These are phyloP conservation scores for Ganoderma meredithae DNA, from an alignment of 1,284 basidiomycete genomes.

Conservation along the genomic window DNA sequence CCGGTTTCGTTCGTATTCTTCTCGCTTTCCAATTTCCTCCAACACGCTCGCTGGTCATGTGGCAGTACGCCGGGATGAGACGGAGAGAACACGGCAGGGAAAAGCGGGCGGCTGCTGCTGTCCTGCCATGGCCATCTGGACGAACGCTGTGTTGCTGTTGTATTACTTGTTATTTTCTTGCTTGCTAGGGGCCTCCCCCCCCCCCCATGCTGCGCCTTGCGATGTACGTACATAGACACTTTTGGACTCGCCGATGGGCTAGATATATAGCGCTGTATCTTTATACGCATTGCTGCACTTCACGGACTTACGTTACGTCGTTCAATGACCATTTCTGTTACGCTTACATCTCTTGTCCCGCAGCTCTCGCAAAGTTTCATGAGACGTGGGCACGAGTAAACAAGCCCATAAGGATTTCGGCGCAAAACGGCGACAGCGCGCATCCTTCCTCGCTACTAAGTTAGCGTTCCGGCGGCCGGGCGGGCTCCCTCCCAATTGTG, in stretches of 20 bases:
- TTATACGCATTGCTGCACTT: neutral
- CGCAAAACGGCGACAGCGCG: neutral
- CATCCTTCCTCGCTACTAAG: neutral
- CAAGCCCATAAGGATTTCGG: neutral
- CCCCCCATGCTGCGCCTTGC: neutral
- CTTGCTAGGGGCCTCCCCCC: neutral
- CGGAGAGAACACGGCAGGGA: neutral
- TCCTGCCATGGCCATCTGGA: neutral
- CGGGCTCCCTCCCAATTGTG: neutral
- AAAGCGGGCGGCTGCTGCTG: neutral
- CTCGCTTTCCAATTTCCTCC: neutral
- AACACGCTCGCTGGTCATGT: slow-evolving; percentile 2
- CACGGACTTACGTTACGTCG: neutral
- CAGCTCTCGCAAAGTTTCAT: too few species aligned
- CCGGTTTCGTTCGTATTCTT: slow-evolving; percentile 15
- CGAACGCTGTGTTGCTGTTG: slow-evolving; percentile 3
- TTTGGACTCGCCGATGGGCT: neutral
- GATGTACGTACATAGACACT: neutral
- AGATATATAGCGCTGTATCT: neutral
- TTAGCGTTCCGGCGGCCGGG: neutral
- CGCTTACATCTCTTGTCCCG: neutral
- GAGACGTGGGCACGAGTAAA: too few species aligned
- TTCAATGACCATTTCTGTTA: neutral
- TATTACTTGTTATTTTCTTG: neutral
- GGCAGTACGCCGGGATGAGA: neutral